Evolutionary conservation across 495 filamentous ascomycete species (phyloP).

Genomic region (Aspergillus leporis): DNA sequence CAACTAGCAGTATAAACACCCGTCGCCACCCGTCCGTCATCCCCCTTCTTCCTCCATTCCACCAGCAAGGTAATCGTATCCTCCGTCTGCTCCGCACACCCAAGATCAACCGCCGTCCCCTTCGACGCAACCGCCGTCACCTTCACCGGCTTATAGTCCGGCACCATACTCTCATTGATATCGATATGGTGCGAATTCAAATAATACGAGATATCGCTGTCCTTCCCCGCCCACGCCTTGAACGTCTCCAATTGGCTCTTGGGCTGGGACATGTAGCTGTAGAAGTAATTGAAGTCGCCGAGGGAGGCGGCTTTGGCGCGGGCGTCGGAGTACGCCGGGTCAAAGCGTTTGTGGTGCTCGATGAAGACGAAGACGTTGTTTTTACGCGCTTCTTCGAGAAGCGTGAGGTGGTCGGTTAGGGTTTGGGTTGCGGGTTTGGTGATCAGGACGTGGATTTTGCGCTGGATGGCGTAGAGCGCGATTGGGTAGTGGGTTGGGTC

Average conservation of each 20-base stretch:
- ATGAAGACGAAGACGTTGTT: slow-evolving; percentile 87
- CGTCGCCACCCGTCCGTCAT: slow-evolving; percentile 68
- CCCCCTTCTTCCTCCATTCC: slow-evolving; percentile 75
- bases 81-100: slow-evolving; percentile 78
- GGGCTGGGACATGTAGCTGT: slow-evolving; percentile 94
- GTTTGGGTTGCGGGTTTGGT: slow-evolving; percentile 93
- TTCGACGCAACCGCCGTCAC: slow-evolving; percentile 76
- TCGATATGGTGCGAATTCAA: slow-evolving; percentile 93
- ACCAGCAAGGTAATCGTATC: slow-evolving; percentile 91
- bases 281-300: slow-evolving; percentile 97
- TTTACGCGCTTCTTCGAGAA: slow-evolving; percentile 70
- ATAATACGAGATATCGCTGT: slow-evolving; percentile 93
- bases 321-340: slow-evolving; percentile 89
- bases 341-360: slow-evolving; percentile 95
- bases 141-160: slow-evolving; percentile 72
- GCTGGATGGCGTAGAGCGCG: slow-evolving; percentile 87
- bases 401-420: slow-evolving; percentile 72
- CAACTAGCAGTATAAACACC: slow-evolving; percentile 94
- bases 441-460: slow-evolving; percentile 84
- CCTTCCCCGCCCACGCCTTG: slow-evolving; percentile 90
- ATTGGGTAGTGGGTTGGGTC: slow-evolving; percentile 95
- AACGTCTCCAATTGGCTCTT: slow-evolving; percentile 93
- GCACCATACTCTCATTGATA: slow-evolving; percentile 86
- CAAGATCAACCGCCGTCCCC: slow-evolving; percentile 70
- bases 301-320: slow-evolving; percentile 66